Evolutionary conservation across 371 early-diverging fungal species (phyloP).

Genomic region (Umbelopsis sp.): DNA sequence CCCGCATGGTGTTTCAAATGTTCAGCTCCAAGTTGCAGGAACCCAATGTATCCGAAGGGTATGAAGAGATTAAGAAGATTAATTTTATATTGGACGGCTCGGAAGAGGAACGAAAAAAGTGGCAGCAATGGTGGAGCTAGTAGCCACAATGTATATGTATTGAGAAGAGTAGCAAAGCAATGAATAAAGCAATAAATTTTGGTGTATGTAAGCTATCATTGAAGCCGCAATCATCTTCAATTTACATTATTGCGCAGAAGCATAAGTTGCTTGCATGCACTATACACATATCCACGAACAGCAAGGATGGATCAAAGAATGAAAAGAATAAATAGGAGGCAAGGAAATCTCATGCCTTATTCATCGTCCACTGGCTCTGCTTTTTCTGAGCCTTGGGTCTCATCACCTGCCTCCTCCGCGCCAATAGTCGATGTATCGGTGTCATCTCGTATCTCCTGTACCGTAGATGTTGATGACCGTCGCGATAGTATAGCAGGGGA

Average conservation of each 20-base stretch:
- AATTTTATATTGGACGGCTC: slow-evolving; percentile 65
- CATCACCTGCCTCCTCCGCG: no score
- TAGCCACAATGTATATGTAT: background rate
- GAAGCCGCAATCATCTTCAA: no score
- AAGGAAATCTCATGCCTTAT: no score
- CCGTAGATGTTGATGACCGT: slow-evolving; percentile 1
- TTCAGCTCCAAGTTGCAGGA: slow-evolving; percentile 55
- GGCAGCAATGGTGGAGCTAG: slow-evolving; percentile 54
- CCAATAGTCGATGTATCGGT: background rate
- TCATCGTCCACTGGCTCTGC: no score
- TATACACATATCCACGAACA: no score
- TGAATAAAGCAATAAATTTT: background rate
- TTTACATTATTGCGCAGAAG: no score
- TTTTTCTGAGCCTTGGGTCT: no score
- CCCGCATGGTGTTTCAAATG: slow-evolving; percentile 60
- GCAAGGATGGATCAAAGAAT: no score
- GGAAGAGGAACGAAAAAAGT: slow-evolving; percentile 38
- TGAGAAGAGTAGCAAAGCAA: background rate
- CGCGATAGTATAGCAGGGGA: background rate
- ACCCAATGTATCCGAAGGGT: slow-evolving; percentile 65
- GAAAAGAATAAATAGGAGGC: no score
- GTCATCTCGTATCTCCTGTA: background rate
- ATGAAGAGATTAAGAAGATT: slow-evolving; percentile 62
- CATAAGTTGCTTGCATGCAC: no score
- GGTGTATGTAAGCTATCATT: no score